Base-by-base conservation (phyloP, 257 asterid species). In the Ehretia macrophylla region DNA sequence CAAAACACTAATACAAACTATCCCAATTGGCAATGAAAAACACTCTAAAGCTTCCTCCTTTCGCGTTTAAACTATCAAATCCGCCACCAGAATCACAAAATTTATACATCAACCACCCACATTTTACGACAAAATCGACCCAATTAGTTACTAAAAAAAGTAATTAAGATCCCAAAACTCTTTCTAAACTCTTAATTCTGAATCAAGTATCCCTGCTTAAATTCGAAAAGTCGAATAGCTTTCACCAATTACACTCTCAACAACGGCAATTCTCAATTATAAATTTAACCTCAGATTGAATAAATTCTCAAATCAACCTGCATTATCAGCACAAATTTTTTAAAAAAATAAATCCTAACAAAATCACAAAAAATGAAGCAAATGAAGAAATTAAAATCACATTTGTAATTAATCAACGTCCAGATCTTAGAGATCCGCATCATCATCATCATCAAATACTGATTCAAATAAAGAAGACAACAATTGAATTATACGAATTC, bases 11-110 rank as follows among this genome's bases (percentile, higher is more conserved):
- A 77, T 58, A 83, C 85, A 70, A 68, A 64, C 48, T 45, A 58
- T 56, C 64, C 72, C 83, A 68, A 75, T 64, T 69, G 59, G 80
- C 81, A 79, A 81, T 49, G 57, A 67, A 63, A 44, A 60, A 70
- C 55, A 58, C 57, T 55, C 49, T 46, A 51, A 19, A 64, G 67
- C 83, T 72, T 55, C 59, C 66, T 55, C 59, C 66, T 55, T 59
- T 46, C 59, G 60, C 45, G 47, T 14, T 42, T 10, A 42, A 42
- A 3, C 47, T 10, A 42, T 42, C 46, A 65, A 60, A 63, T 58
- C 60, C 55, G 60, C 63, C 37, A 32, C 21, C 45, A 58, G 54
- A 32, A 58, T 70, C 58, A 67, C 84, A 60, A 46, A 59, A 45
- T 39, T 40, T 55, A 63, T 40, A 18, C 27, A 61, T 32, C 64